A percentile compares a stretch with the other conserved stretches of the same genome.
Evolutionary conservation across 371 early-diverging fungal genomes (phyloP).

Genomic region (Lichtheimia ramosa): DNA sequence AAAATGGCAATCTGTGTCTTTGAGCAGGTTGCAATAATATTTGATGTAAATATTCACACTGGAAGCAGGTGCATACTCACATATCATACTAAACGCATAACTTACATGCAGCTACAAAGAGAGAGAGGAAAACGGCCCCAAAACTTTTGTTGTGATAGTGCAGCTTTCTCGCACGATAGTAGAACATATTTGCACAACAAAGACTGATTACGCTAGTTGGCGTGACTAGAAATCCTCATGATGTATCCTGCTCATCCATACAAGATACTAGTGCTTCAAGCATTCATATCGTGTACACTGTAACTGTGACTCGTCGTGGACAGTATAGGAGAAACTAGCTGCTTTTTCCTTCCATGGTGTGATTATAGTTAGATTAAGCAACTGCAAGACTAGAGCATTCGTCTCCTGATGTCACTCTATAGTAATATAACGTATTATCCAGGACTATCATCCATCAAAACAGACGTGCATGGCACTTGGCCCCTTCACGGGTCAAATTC

Average conservation of each 20-base stretch:
- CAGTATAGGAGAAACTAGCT: background rate
- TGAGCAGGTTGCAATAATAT: no score
- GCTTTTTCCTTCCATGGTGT: background rate
- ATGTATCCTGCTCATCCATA: background rate
- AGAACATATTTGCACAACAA: no score
- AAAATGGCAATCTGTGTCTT: no score
- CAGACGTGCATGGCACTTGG: constrained; percentile 1
- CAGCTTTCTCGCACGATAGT: no score
- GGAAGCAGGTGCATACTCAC: no score
- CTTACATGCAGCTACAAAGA: no score
- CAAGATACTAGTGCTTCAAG: background rate
- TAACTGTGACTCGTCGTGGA: background rate
- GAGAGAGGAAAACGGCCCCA: no score
- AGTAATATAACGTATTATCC: background rate
- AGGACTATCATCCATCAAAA: background rate
- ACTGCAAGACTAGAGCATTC: background rate
- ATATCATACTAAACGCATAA: no score
- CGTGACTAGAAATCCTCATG: no score
- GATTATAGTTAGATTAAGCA: background rate
- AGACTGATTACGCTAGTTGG: no score
- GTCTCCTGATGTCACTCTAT: background rate
- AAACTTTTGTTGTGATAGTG: no score
- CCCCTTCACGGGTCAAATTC: background rate
- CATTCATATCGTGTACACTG: background rate
- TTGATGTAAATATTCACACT: no score